Percentiles rank a stretch among this genome's conserved stretches.
Evolutionary conservation across 306 rosid genomes (phyloP).

Genomic region (Begonia masoniana): DNA sequence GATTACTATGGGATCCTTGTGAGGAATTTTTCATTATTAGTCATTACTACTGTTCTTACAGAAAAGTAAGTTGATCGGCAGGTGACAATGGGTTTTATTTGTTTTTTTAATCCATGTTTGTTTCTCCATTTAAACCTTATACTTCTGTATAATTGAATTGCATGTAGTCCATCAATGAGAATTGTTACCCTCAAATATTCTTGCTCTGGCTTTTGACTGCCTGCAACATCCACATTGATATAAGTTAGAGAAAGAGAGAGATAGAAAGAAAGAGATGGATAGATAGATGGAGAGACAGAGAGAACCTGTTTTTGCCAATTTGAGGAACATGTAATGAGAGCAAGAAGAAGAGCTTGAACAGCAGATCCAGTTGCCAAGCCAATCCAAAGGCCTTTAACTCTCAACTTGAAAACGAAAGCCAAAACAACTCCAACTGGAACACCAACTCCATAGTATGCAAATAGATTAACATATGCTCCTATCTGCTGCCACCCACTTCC

Average conservation of each 20-base stretch:
- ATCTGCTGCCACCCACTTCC: slow-evolving; percentile 41
- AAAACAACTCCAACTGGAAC: slow-evolving; percentile 26
- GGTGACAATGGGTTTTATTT: too few relatives aligned
- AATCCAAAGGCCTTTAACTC: slow-evolving; percentile 50
- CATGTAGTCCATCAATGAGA: not conserved
- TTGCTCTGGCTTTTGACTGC: not conserved
- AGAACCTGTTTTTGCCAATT: slow-evolving; percentile 44
- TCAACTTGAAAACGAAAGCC: slow-evolving; percentile 22
- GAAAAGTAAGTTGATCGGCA: too few relatives aligned
- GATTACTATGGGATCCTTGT: too few relatives aligned
- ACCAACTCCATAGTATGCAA: slow-evolving; percentile 40
- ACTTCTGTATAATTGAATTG: not conserved
- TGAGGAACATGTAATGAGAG: slow-evolving; percentile 20
- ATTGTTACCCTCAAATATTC: not conserved
- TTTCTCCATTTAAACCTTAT: too few relatives aligned
- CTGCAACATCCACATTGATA: not conserved
- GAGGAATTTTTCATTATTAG: not conserved
- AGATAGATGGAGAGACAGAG: not conserved
- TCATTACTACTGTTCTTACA: too few relatives aligned
- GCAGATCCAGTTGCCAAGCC: slow-evolving; percentile 22
- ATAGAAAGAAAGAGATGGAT: not conserved
- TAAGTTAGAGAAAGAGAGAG: not conserved
- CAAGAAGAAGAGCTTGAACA: slow-evolving; percentile 20
- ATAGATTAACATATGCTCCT: slow-evolving; percentile 38
- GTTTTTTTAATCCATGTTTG: not conserved